These are phyloP conservation scores for Tolypocladium sp. DNA, from an alignment of 2,329 filamentous ascomycete species.

Conservation along the genomic window DNA sequence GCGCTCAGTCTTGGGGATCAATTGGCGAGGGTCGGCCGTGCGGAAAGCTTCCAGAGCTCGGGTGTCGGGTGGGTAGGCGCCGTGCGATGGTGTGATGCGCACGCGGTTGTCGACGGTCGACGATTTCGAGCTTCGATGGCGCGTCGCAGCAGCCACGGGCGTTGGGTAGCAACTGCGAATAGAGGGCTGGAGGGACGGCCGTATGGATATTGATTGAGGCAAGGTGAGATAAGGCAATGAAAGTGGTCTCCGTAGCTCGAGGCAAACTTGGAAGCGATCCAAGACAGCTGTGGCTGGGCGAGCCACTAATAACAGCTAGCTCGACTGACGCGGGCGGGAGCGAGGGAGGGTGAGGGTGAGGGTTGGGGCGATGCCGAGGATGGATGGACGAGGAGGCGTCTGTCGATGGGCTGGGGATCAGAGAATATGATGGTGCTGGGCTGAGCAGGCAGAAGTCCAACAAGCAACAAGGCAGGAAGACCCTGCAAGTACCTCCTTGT, in stretches of 20 bases:
- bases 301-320: not conserved
- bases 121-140: not conserved
- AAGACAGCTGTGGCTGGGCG: not conserved
- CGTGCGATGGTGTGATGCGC: not conserved
- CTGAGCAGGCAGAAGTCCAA: not conserved
- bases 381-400: not conserved
- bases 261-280: not conserved
- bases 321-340: not conserved
- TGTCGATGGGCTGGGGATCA: not conserved
- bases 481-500: not conserved
- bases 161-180: not conserved
- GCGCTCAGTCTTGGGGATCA: constrained; percentile 1
- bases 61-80: not conserved
- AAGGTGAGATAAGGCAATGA: not conserved
- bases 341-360: not conserved
- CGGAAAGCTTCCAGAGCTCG: constrained; percentile 5
- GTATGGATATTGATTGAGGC: not conserved
- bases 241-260: not conserved
- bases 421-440: not conserved
- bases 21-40: constrained; percentile 3
- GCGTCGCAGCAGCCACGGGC: not conserved
- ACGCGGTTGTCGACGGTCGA: not conserved
- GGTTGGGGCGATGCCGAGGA: not conserved
- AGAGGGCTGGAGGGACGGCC: not conserved
- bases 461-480: not conserved